These are phyloP conservation scores for Plasmodium malariae DNA, from an alignment of 169 alveolate genomes.

Conservation along the genomic window DNA sequence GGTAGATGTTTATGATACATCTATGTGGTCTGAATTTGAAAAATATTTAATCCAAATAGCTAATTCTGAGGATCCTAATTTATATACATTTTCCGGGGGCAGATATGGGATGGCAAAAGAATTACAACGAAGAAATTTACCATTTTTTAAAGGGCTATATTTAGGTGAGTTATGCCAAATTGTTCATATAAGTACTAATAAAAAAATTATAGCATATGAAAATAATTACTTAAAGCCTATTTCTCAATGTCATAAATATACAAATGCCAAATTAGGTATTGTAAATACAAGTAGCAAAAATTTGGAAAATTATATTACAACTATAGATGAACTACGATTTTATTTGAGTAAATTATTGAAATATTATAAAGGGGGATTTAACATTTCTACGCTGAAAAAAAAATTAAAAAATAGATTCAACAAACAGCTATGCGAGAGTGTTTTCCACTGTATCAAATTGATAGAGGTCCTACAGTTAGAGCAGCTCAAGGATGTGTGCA, in stretches of 20 bases:
- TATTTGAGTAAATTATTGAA: constrained; percentile 56
- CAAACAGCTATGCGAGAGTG: constrained; percentile 79
- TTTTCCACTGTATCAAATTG: constrained; percentile 81
- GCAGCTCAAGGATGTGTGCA: constrained; percentile 73
- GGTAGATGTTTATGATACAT: constrained; percentile 78
- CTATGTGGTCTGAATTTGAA: constrained; percentile 82
- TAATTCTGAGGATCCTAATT: constrained; percentile 72
- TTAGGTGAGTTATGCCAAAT: constrained; percentile 88
- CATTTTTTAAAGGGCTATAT: constrained; percentile 82
- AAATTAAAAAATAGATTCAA: constrained; percentile 75
- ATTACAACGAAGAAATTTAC: constrained; percentile 80
- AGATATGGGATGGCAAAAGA: constrained; percentile 89
- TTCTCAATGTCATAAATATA: constrained; percentile 66
- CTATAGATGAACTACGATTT: constrained; percentile 74
- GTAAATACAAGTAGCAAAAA: not conserved
- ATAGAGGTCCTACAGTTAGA: constrained; percentile 73
- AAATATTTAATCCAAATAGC: constrained; percentile 80
- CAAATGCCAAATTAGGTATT: constrained; percentile 77
- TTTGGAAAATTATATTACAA: constrained; percentile 62
- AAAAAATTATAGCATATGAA: constrained; percentile 78
- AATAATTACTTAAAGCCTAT: constrained; percentile 78
- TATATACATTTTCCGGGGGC: constrained; percentile 84
- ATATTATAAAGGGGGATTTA: constrained; percentile 76
- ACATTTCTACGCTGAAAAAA: constrained; percentile 78
- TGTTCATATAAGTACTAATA: constrained; percentile 83